Percentiles rank a stretch among this genome's conserved stretches.
phyloP scores from a whole-genome alignment of 192 early-diverging fungal species.

The Tieghemiomyces parasiticus region DNA sequence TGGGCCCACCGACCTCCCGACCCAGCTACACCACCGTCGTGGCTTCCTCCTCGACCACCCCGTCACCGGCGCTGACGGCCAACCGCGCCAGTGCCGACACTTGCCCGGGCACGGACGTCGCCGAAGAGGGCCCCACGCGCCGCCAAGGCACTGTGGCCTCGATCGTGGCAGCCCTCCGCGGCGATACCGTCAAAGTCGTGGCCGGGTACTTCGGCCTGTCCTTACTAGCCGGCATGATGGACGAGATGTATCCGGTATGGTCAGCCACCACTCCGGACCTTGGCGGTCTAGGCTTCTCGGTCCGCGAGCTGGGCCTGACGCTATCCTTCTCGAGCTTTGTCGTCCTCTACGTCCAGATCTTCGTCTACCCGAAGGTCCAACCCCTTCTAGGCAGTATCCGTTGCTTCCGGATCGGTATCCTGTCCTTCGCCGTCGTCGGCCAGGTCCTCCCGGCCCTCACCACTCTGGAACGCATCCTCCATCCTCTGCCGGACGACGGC shows the following conservation, averaged over 20 bases:
- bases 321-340: slow-evolving; percentile 24
- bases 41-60: not conserved
- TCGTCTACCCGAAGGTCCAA: slow-evolving; percentile 25
- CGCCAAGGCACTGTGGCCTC: not conserved
- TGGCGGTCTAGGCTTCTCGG: slow-evolving; percentile 35
- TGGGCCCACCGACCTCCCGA: too few species aligned
- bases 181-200: slow-evolving; percentile 12
- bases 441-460: slow-evolving; percentile 16
- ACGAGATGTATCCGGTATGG: slow-evolving; percentile 23
- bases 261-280: slow-evolving; percentile 17
- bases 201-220: slow-evolving; percentile 15
- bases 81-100: too few species aligned
- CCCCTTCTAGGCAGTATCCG: slow-evolving; percentile 23
- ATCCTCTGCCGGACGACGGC: not conserved
- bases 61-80: slow-evolving; percentile 1
- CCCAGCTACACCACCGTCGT: not conserved
- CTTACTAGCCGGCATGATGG: slow-evolving; percentile 12
- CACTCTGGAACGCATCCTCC: not conserved
- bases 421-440: slow-evolving; percentile 11
- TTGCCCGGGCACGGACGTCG: too few species aligned
- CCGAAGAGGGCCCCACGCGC: not conserved
- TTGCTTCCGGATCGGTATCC: slow-evolving; percentile 21
- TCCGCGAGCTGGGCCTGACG: slow-evolving; percentile 30
- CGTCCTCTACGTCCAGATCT: slow-evolving; percentile 29
- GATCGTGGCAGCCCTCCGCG: not conserved